A percentile compares a stretch with the other conserved stretches of the same genome.
phyloP scores from a whole-genome alignment of 1,284 basidiomycete genomes.

The Amylostereum areolatum region DNA sequence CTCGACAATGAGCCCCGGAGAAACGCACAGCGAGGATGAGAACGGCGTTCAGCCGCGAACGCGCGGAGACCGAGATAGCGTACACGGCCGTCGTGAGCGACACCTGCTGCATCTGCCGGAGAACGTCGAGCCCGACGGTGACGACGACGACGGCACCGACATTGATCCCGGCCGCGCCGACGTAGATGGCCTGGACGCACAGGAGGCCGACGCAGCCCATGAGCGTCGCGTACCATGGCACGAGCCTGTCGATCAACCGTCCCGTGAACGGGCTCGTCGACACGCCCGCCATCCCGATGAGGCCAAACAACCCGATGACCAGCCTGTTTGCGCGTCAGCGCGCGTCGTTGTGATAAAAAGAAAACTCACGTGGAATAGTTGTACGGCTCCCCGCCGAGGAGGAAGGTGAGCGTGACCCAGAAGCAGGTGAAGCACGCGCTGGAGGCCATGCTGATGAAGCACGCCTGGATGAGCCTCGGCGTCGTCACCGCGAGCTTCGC shows the following conservation, averaged over 20 bases:
- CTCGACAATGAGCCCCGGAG: background rate
- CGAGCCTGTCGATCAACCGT: slow-evolving; percentile 39
- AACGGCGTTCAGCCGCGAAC: slow-evolving; percentile 46
- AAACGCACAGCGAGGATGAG: slow-evolving; percentile 34
- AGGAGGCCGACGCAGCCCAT: slow-evolving; percentile 28
- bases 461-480: slow-evolving; percentile 43
- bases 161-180: slow-evolving; percentile 37
- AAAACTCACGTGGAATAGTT: slow-evolving; percentile 32
- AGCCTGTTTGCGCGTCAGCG: slow-evolving; percentile 21
- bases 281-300: slow-evolving; percentile 44
- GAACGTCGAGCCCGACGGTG: slow-evolving; percentile 40
- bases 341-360: background rate
- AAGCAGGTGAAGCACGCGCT: slow-evolving; percentile 26
- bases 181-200: slow-evolving; percentile 34
- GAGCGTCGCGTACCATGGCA: slow-evolving; percentile 43
- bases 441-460: slow-evolving; percentile 33
- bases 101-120: slow-evolving; percentile 41
- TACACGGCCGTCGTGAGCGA: slow-evolving; percentile 34
- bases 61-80: slow-evolving; percentile 28
- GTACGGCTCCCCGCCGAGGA: slow-evolving; percentile 44
- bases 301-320: slow-evolving; percentile 48
- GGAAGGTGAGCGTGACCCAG: slow-evolving; percentile 48
- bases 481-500: slow-evolving; percentile 41
- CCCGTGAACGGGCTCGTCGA: slow-evolving; percentile 43
- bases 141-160: slow-evolving; percentile 40